These are phyloP conservation scores for Calonectria crousiana DNA, from an alignment of 2,329 filamentous ascomycete species.

Conservation along the genomic window DNA sequence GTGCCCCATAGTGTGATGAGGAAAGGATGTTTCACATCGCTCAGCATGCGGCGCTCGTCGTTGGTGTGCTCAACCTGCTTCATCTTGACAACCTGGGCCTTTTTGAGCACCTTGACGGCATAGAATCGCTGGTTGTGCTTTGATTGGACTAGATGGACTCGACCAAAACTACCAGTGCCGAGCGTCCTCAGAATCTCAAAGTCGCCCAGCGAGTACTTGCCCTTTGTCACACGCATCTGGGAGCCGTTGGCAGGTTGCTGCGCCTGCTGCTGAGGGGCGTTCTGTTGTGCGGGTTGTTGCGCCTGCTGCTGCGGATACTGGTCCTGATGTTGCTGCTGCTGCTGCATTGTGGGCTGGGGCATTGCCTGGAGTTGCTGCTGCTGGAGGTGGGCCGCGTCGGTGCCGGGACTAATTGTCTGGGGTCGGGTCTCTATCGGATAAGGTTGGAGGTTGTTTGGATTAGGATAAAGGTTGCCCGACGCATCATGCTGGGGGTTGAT, in stretches of 20 bases:
- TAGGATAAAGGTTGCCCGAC: constrained; percentile 48
- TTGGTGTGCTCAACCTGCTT: constrained; percentile 99
- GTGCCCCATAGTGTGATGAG: constrained; percentile 98
- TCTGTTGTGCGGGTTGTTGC: constrained; percentile 48
- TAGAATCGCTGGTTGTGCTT: constrained; percentile 99
- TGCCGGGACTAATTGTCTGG: constrained; percentile 53
- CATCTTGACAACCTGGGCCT: constrained; percentile 99
- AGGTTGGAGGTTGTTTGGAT: constrained; percentile 37
- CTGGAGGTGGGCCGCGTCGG: constrained; percentile 49
- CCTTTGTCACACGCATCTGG: constrained; percentile 82
- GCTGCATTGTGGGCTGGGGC: constrained; percentile 48
- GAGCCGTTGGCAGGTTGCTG: constrained; percentile 49
- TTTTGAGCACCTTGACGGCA: constrained; percentile 98
- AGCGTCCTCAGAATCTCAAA: constrained; percentile 92
- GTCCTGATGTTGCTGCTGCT: constrained; percentile 40
- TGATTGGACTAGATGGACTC: constrained; percentile 96
- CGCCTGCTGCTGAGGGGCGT: constrained; percentile 46
- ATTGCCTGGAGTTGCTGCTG: constrained; percentile 54
- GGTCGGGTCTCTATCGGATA: constrained; percentile 45
- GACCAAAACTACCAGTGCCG: constrained; percentile 95
- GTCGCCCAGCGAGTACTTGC: constrained; percentile 94
- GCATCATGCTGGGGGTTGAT: constrained; percentile 72
- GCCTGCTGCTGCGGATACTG: constrained; percentile 46
- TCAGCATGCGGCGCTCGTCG: constrained; percentile 95
- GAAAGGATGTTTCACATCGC: constrained; percentile 97